A percentile compares a stretch with the other conserved stretches of the same genome.
Evolutionary conservation across 495 filamentous ascomycete genomes (phyloP).

Genomic region (Immersiella caudata): DNA sequence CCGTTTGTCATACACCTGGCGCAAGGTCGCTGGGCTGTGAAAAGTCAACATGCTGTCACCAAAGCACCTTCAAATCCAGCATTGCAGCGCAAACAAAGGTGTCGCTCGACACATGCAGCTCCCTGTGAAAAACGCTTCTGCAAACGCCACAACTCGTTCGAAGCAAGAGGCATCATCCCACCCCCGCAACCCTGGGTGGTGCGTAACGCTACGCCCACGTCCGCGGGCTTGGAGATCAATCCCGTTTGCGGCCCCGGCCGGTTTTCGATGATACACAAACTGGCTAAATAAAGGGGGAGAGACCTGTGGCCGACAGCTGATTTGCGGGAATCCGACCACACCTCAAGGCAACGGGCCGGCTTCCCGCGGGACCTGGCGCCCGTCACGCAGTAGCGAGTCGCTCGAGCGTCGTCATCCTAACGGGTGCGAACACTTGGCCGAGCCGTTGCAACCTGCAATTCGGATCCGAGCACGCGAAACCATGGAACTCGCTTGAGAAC

Average conservation of each 20-base stretch:
- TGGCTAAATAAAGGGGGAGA: constrained; percentile 30
- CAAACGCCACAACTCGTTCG: neutral
- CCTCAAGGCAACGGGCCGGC: constrained; percentile 33
- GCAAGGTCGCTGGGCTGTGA: constrained; percentile 64
- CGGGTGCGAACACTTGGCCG: constrained; percentile 21
- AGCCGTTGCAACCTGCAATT: constrained; percentile 14
- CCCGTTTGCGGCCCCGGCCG: neutral
- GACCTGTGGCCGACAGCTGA: constrained; percentile 13
- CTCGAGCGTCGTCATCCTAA: constrained; percentile 24
- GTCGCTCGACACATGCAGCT: neutral
- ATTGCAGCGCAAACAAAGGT: neutral
- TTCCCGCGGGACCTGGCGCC: constrained; percentile 30
- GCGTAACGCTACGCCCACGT: neutral
- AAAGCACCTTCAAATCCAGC: neutral
- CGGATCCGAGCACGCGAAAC: constrained; percentile 25
- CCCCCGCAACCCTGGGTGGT: neutral
- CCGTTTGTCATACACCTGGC: constrained; percentile 63
- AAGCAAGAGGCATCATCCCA: neutral
- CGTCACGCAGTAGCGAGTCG: constrained; percentile 31
- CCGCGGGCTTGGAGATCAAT: constrained; percentile 7
- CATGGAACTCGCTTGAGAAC: constrained; percentile 38
- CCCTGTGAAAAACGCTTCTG: neutral
- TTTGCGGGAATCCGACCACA: constrained; percentile 31
- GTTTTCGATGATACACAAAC: constrained; percentile 7
- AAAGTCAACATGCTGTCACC: constrained; percentile 27